Percentiles rank a stretch among this genome's conserved stretches.
phyloP scores from a whole-genome alignment of 2,329 filamentous ascomycete species.

The Claviceps purpurea region DNA sequence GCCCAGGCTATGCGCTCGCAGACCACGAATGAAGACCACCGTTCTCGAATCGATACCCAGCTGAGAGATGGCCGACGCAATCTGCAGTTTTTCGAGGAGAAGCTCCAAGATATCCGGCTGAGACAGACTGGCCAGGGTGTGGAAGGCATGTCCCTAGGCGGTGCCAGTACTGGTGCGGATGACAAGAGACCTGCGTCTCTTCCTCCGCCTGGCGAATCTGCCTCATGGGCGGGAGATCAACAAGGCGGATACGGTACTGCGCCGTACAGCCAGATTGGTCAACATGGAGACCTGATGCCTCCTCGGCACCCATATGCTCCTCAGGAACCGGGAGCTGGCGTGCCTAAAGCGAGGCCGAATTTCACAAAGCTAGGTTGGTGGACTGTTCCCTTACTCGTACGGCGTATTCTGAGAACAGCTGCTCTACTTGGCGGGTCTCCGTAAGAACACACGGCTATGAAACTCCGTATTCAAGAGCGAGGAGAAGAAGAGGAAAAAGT shows the following conservation, averaged over 20 bases:
- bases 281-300: conserved; percentile 63
- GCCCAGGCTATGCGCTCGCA: conserved; percentile 92
- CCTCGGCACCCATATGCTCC: conserved; percentile 67
- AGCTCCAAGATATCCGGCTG: conserved; percentile 76
- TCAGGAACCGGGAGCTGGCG: conserved; percentile 46
- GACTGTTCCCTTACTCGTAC: background rate
- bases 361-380: conserved; percentile 86
- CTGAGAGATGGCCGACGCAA: conserved; percentile 89
- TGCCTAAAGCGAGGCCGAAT: conserved; percentile 69
- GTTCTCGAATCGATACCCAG: conserved; percentile 81
- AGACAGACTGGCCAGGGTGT: conserved; percentile 58
- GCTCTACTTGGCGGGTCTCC: background rate
- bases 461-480: background rate
- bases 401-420: too few species aligned
- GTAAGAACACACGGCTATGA: background rate
- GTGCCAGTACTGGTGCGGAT: conserved; percentile 19
- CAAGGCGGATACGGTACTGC: conserved; percentile 45
- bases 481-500: background rate
- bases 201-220: conserved; percentile 60
- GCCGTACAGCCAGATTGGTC: conserved; percentile 45
- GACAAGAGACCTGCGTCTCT: conserved; percentile 30
- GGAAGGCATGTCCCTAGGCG: conserved; percentile 51
- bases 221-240: conserved; percentile 31
- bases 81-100: conserved; percentile 90
- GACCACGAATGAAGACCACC: conserved; percentile 84